A percentile compares a stretch with the other conserved stretches of the same genome.
phyloP scores from a whole-genome alignment of 306 rosid genomes.

The Nissolia schottii region DNA sequence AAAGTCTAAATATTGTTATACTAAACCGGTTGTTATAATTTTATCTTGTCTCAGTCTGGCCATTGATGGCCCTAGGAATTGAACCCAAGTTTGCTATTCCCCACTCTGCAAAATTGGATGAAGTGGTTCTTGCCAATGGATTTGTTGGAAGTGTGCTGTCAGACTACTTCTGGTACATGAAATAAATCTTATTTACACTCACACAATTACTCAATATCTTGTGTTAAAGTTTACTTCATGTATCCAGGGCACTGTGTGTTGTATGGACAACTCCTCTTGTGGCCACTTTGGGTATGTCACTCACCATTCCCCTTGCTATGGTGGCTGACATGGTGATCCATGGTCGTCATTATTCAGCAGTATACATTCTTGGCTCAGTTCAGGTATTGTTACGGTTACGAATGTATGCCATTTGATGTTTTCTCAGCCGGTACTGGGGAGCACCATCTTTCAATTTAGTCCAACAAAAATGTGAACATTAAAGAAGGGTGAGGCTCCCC shows the following conservation, averaged over 20 bases:
- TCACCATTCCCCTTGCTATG: conserved; percentile 93
- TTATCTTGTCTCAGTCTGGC: conserved; percentile 65
- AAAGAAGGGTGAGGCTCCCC: too few species aligned
- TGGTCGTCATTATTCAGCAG: conserved; percentile 83
- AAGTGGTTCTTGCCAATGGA: conserved; percentile 84
- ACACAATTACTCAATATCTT: background rate
- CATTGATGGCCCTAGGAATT: conserved; percentile 79
- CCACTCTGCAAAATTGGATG: conserved; percentile 72
- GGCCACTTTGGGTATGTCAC: conserved; percentile 95
- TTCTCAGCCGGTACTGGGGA: too few species aligned
- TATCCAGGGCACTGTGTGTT: conserved; percentile 76
- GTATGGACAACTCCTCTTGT: conserved; percentile 96
- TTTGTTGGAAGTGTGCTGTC: conserved; percentile 85
- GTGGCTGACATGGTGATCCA: conserved; percentile 90
- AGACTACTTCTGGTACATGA: conserved; percentile 76
- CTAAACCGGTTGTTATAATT: background rate
- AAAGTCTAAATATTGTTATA: background rate
- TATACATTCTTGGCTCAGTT: conserved; percentile 76
- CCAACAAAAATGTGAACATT: background rate
- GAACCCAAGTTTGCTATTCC: conserved; percentile 87
- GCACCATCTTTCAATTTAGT: background rate
- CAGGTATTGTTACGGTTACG: conserved; percentile 49
- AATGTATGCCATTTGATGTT: conserved; percentile 1
- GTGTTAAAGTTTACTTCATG: conserved; percentile 16
- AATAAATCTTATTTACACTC: background rate